phyloP scores from a whole-genome alignment of 1,284 basidiomycete genomes.

The Neolentinus lepideus region DNA sequence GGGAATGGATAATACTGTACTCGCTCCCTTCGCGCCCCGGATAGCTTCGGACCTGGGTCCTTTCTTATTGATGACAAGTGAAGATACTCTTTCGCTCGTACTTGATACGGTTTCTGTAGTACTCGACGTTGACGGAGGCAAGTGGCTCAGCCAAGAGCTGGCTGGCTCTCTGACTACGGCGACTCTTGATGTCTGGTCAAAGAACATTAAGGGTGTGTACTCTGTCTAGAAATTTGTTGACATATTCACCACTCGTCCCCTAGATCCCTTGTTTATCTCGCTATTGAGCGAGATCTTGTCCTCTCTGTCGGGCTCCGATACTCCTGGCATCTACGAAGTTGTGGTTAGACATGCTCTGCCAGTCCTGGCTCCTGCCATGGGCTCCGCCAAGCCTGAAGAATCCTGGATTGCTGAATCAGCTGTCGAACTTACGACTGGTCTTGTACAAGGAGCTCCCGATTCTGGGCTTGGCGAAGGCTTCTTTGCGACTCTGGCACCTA shows the following conservation, averaged over 20 bases:
- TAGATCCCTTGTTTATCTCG: constrained; percentile 87
- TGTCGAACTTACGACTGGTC: constrained; percentile 71
- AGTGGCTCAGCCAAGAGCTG: constrained; percentile 60
- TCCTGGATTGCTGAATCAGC: constrained; percentile 72
- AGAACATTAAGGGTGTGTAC: constrained; percentile 74
- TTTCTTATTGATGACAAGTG: constrained; percentile 72
- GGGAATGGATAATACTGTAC: constrained; percentile 46
- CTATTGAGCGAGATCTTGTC: constrained; percentile 81
- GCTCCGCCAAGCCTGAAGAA: constrained; percentile 49
- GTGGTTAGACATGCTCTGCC: constrained; percentile 74
- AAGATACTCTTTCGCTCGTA: constrained; percentile 88
- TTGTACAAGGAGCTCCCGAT: constrained; percentile 60
- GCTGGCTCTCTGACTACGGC: constrained; percentile 59
- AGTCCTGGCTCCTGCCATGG: constrained; percentile 59
- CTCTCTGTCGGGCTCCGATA: constrained; percentile 55
- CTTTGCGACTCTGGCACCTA: constrained; percentile 67
- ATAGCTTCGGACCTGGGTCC: constrained; percentile 84
- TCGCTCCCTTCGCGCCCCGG: constrained; percentile 62
- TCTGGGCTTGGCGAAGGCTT: constrained; percentile 71
- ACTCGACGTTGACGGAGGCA: constrained; percentile 65
- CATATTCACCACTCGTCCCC: not conserved
- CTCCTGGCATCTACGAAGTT: constrained; percentile 56
- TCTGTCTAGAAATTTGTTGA: not conserved
- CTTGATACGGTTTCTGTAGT: constrained; percentile 82
- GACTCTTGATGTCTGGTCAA: constrained; percentile 74